Percentiles rank a stretch among this genome's conserved stretches.
phyloP scores from a whole-genome alignment of 192 early-diverging fungal species.

The Jimgerdemannia flammicorona region DNA sequence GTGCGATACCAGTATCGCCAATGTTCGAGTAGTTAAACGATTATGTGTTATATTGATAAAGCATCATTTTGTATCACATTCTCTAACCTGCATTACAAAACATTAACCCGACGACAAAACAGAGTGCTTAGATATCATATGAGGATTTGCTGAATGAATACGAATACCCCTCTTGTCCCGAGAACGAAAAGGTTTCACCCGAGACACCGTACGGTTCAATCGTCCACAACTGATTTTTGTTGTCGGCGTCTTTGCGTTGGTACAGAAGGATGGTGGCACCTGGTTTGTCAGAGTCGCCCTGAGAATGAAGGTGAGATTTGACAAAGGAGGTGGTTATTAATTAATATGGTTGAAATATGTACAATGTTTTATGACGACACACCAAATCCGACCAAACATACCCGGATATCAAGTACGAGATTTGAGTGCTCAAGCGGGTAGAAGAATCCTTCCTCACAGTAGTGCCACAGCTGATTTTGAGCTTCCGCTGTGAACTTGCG shows the following conservation, averaged over 20 bases:
- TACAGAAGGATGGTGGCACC: slow-evolving; percentile 28
- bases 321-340: background rate
- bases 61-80: too few relatives aligned
- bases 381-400: slow-evolving; percentile 2
- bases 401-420: slow-evolving; percentile 32
- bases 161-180: background rate
- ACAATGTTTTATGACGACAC: background rate
- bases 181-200: background rate
- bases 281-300: slow-evolving; percentile 27
- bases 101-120: too few relatives aligned
- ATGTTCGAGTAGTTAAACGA: too few relatives aligned
- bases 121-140: background rate
- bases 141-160: background rate
- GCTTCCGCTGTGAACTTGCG: slow-evolving; percentile 1
- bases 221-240: slow-evolving; percentile 30
- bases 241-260: slow-evolving; percentile 30
- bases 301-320: background rate
- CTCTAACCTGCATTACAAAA: too few relatives aligned
- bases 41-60: too few relatives aligned
- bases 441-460: slow-evolving; percentile 20
- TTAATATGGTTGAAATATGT: background rate
- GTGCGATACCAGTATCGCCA: too few relatives aligned
- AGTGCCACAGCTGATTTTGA: slow-evolving; percentile 29
- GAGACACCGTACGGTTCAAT: slow-evolving; percentile 20
- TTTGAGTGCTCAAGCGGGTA: slow-evolving; percentile 21